Evolutionary conservation across 2,329 filamentous ascomycete genomes (phyloP).

Genomic region (Sarocladium oryzae): DNA sequence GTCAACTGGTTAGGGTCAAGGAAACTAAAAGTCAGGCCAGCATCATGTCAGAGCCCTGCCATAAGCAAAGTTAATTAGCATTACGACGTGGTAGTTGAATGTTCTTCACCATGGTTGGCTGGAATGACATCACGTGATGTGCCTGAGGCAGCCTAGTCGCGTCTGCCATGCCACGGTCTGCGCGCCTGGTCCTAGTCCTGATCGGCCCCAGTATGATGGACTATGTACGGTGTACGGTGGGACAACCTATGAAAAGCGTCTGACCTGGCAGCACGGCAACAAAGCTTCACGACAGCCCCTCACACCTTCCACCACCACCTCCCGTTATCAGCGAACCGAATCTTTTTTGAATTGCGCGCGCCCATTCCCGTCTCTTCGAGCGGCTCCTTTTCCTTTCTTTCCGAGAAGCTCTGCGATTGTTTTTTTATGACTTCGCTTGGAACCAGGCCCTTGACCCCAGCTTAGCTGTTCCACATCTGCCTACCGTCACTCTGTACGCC

Average conservation of each 20-base stretch:
- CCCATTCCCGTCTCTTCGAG: neutral
- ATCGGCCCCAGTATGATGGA: too few species aligned
- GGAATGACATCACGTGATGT: constrained; percentile 4
- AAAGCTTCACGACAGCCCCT: neutral
- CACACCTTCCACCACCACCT: neutral
- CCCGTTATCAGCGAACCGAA: neutral
- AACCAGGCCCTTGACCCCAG: too few species aligned
- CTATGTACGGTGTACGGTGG: neutral
- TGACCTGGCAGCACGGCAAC: neutral
- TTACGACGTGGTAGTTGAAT: too few species aligned
- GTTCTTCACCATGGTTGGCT: neutral
- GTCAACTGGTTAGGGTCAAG: too few species aligned
- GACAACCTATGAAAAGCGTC: neutral
- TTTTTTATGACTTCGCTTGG: too few species aligned
- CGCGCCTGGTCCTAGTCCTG: neutral
- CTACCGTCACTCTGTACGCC: neutral
- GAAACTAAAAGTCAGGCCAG: too few species aligned
- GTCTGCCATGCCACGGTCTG: constrained; percentile 1
- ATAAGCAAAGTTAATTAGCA: too few species aligned
- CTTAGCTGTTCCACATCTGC: neutral
- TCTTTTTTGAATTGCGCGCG: neutral
- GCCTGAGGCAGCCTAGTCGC: neutral
- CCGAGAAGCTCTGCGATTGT: too few species aligned
- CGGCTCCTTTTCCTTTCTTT: too few species aligned
- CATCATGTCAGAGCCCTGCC: too few species aligned